Evolutionary conservation across 768 basidiomycete genomes (phyloP).

Genomic region (Boletus vinaceobasis): DNA sequence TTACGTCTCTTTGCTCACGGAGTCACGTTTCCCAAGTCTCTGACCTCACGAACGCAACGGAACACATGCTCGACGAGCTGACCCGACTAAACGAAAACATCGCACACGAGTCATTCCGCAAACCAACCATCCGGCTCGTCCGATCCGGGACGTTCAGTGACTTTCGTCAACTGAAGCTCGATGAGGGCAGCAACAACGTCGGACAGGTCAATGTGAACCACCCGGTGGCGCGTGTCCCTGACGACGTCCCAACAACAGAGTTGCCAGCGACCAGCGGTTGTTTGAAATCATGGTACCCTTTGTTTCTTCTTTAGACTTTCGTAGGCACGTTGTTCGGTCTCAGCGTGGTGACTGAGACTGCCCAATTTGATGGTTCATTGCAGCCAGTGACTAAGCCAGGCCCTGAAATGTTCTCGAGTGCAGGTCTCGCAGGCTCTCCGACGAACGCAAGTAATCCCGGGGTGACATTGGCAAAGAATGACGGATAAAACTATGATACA

Average conservation of each 20-base stretch:
- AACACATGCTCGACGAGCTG: slow-evolving; percentile 12
- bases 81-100: not conserved
- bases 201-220: slow-evolving; percentile 22
- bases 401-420: no score
- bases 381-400: no score
- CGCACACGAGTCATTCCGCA: not conserved
- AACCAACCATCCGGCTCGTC: slow-evolving; percentile 24
- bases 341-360: no score
- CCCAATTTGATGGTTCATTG: no score
- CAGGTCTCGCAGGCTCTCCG: not conserved
- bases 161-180: slow-evolving; percentile 17
- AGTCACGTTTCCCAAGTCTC: not conserved
- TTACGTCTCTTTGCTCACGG: not conserved
- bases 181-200: not conserved
- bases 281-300: not conserved
- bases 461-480: not conserved
- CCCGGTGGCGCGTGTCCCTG: no score
- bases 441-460: not conserved
- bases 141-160: slow-evolving; percentile 20
- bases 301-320: no score
- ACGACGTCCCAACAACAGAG: not conserved
- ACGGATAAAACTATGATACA: not conserved
- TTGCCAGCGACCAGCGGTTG: no score
- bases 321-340: not conserved
- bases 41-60: not conserved